These are phyloP conservation scores for Candida qinlingensis DNA, from an alignment of 805 yeast genomes.

Conservation along the genomic window DNA sequence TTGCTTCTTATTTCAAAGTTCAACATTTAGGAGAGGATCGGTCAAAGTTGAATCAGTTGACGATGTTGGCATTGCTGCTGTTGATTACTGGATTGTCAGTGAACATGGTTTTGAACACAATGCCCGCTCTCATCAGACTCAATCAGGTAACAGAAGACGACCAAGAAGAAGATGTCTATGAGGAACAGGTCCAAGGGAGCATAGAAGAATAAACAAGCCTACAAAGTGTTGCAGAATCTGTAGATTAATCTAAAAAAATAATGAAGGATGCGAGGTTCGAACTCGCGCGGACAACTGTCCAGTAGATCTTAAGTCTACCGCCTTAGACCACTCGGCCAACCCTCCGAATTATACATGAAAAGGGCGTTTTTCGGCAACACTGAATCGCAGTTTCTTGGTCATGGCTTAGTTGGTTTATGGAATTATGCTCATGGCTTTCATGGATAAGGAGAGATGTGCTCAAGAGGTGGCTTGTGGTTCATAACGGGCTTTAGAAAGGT, in stretches of 20 bases:
- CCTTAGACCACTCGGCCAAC: conserved; percentile 18
- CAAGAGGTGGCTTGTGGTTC: too few species aligned
- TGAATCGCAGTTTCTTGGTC: too few species aligned
- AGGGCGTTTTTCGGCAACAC: not conserved
- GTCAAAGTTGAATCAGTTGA: conserved; percentile 5
- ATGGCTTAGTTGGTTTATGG: too few species aligned
- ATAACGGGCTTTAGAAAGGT: too few species aligned
- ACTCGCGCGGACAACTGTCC: conserved; percentile 16
- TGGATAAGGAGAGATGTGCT: too few species aligned
- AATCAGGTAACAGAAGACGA: conserved; percentile 1
- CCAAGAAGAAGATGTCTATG: conserved; percentile 4
- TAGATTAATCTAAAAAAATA: conserved; percentile 8
- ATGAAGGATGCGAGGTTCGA: conserved; percentile 18
- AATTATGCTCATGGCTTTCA: too few species aligned
- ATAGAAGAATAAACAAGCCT: too few species aligned
- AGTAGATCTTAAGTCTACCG: conserved; percentile 17
- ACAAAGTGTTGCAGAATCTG: not conserved
- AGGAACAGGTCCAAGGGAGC: not conserved
- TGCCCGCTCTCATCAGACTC: not conserved
- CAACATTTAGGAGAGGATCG: not conserved
- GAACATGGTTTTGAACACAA: conserved; percentile 3
- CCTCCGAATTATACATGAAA: not conserved
- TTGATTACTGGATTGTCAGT: conserved; percentile 3
- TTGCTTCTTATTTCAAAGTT: conserved; percentile 3
- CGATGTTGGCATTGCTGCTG: conserved; percentile 1